Evolutionary conservation across 192 early-diverging fungal species (phyloP).

Genomic region (Coemansia sp.): DNA sequence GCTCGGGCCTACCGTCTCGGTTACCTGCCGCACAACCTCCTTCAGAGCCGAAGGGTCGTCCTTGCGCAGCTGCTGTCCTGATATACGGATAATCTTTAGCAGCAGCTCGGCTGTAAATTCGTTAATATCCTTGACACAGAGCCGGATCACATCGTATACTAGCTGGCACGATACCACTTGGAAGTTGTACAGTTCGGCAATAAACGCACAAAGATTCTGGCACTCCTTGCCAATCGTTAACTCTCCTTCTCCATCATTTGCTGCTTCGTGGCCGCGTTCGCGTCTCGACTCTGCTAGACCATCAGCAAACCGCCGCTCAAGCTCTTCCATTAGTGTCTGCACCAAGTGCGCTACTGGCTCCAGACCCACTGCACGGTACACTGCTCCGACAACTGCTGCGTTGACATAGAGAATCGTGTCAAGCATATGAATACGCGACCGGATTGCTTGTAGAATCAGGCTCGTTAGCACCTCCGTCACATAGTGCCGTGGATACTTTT

Average conservation of each 20-base stretch:
- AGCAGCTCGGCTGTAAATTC: constrained; percentile 90
- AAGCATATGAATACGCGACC: constrained; percentile 80
- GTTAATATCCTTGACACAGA: constrained; percentile 66
- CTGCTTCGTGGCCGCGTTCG: constrained; percentile 19
- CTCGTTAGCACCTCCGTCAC: constrained; percentile 84
- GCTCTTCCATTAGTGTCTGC: constrained; percentile 70
- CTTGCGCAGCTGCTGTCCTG: constrained; percentile 78
- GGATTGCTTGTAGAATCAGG: constrained; percentile 72
- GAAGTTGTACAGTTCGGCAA: constrained; percentile 90
- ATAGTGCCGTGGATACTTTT: constrained; percentile 61
- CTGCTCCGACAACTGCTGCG: constrained; percentile 78
- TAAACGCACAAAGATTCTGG: constrained; percentile 76
- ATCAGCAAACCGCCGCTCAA: constrained; percentile 59
- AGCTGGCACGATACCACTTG: constrained; percentile 80
- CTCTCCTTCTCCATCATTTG: constrained; percentile 46
- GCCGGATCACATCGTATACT: constrained; percentile 81
- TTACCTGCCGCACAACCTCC: constrained; percentile 71
- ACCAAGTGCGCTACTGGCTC: constrained; percentile 84
- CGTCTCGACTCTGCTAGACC: constrained; percentile 27
- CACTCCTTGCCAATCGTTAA: constrained; percentile 65
- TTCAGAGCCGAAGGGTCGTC: constrained; percentile 93
- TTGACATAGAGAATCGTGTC: constrained; percentile 91
- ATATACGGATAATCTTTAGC: constrained; percentile 66
- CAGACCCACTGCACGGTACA: constrained; percentile 79
- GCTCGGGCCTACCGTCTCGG: constrained; percentile 29